These are phyloP conservation scores for Neurospora sp. DNA, from an alignment of 495 filamentous ascomycete species.

Conservation along the genomic window DNA sequence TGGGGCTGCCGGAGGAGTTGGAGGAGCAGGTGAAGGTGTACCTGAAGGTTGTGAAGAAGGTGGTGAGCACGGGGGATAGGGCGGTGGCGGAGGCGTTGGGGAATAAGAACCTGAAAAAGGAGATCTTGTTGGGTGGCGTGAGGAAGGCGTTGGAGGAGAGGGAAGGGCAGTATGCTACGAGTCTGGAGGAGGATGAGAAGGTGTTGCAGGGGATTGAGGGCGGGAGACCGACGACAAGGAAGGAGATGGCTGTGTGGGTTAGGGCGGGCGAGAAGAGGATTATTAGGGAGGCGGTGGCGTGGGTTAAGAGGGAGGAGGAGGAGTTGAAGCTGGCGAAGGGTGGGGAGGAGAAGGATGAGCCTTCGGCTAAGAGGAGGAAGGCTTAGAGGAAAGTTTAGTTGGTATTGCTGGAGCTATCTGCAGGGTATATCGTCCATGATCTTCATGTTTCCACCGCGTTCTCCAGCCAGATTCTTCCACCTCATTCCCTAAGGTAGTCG, in stretches of 20 bases:
- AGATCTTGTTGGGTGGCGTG: constrained; percentile 25
- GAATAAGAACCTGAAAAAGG: constrained; percentile 26
- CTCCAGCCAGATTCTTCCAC: no score
- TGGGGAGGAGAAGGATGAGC: constrained; percentile 5
- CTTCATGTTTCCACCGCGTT: neutral
- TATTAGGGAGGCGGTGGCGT: constrained; percentile 34
- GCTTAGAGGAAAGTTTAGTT: neutral
- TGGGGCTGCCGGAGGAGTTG: constrained; percentile 27
- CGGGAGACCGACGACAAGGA: constrained; percentile 29
- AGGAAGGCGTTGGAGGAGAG: constrained; percentile 32
- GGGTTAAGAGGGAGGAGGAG: constrained; percentile 8
- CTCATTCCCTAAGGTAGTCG: neutral
- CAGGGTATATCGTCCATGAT: neutral
- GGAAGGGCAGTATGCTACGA: constrained; percentile 50
- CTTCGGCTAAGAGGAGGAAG: constrained; percentile 13
- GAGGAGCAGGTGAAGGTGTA: constrained; percentile 27
- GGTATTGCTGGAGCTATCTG: neutral
- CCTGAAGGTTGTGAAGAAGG: constrained; percentile 33
- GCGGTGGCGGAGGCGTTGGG: constrained; percentile 18
- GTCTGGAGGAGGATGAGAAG: constrained; percentile 49
- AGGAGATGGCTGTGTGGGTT: constrained; percentile 61
- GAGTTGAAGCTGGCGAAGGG: constrained; percentile 1
- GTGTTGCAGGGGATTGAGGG: constrained; percentile 30
- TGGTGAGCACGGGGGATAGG: constrained; percentile 10
- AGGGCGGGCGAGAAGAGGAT: constrained; percentile 73